phyloP scores from a whole-genome alignment of 164 flowering plant species.

The Stephania cephalantha region DNA sequence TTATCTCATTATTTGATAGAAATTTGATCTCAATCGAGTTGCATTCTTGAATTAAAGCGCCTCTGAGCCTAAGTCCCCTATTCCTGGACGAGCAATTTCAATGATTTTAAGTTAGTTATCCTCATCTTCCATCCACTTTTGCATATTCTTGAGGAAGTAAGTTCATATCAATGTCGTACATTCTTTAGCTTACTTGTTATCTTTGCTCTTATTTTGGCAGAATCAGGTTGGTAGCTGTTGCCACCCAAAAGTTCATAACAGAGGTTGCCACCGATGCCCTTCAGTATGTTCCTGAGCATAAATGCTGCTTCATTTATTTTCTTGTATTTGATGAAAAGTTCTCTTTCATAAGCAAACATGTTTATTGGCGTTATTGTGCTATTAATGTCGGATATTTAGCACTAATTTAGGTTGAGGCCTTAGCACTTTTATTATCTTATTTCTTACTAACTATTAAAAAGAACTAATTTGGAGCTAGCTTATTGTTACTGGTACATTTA shows the following conservation, averaged over 20 bases:
- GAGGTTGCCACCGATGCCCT: constrained; percentile 91
- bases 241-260: constrained; percentile 92
- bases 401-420: no score
- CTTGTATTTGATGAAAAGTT: neutral
- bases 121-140: neutral
- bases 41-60: no score
- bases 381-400: neutral
- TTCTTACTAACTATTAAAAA: no score
- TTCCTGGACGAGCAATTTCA: neutral
- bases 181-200: neutral
- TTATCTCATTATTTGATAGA: no score
- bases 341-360: neutral
- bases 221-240: constrained; percentile 89
- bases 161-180: neutral
- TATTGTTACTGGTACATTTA: no score
- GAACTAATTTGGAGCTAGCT: neutral
- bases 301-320: neutral
- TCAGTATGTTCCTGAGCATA: constrained; percentile 46
- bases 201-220: constrained; percentile 30
- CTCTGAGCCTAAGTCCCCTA: no score
- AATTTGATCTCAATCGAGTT: no score
- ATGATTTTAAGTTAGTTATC: neutral
- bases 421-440: no score
- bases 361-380: neutral
- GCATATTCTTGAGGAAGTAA: neutral